Conservation (phyloP, 306 rosid genomes). For the Prunus salicina region DNA sequence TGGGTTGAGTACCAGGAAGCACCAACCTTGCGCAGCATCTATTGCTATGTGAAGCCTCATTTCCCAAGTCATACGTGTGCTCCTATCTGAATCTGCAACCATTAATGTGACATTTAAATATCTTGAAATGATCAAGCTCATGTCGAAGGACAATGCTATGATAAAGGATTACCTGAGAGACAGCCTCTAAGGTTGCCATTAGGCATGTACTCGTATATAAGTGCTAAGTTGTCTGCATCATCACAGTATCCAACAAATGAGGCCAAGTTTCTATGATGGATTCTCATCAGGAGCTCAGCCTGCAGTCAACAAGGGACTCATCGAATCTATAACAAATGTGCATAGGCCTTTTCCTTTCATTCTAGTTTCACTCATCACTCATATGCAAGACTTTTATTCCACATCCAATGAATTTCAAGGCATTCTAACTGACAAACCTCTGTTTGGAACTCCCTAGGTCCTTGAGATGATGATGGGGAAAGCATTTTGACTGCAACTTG, state of each 20-base stretch:
- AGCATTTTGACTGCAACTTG: conserved; percentile 66
- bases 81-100: conserved; percentile 39
- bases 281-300: conserved; percentile 63
- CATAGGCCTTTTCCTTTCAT: not conserved
- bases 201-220: conserved; percentile 59
- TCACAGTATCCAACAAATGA: conserved; percentile 56
- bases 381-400: not conserved
- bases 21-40: conserved; percentile 64
- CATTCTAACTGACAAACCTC: conserved; percentile 36
- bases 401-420: not conserved
- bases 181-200: conserved; percentile 55
- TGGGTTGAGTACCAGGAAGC: not conserved
- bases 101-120: conserved; percentile 7
- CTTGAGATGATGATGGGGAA: conserved; percentile 66
- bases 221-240: conserved; percentile 51
- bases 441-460: conserved; percentile 64
- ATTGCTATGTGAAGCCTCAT: conserved; percentile 59
- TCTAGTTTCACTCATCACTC: not conserved
- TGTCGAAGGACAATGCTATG: not conserved
- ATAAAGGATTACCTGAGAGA: conserved; percentile 39
- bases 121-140: not conserved
- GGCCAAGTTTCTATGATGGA: conserved; percentile 61
- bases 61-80: conserved; percentile 50
- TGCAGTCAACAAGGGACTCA: conserved; percentile 21
- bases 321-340: not conserved